Percentiles rank a stretch among this genome's conserved stretches.
These are phyloP conservation scores for Epichloe amarillans DNA, from an alignment of 2,329 filamentous ascomycete species.

Conservation along the genomic window DNA sequence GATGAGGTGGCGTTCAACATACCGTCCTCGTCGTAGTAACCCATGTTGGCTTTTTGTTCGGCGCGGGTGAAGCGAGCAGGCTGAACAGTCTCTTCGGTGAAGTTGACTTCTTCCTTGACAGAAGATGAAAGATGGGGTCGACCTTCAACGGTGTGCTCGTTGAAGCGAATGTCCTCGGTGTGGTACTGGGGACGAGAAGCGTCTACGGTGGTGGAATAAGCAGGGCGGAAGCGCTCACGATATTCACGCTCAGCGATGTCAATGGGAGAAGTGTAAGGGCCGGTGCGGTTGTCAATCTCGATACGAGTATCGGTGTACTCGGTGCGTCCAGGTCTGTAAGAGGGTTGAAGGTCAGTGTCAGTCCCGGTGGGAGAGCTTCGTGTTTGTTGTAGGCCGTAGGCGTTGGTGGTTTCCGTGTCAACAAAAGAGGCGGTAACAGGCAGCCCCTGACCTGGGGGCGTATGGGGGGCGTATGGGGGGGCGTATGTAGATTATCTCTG, in stretches of 20 bases:
- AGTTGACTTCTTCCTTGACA: slow-evolving; percentile 42
- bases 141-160: slow-evolving; percentile 27
- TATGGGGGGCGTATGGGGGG: neutral
- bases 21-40: slow-evolving; percentile 53
- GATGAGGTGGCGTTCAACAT: slow-evolving; percentile 15
- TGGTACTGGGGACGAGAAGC: slow-evolving; percentile 20
- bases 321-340: slow-evolving; percentile 21
- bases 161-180: slow-evolving; percentile 14
- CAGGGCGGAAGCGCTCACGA: slow-evolving; percentile 45
- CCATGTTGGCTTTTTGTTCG: slow-evolving; percentile 42
- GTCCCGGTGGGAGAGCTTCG: slow-evolving; percentile 8
- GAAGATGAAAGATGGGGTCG: slow-evolving; percentile 24
- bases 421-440: slow-evolving; percentile 8
- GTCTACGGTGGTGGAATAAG: slow-evolving; percentile 27
- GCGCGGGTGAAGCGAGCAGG: slow-evolving; percentile 29
- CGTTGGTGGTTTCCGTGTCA: slow-evolving; percentile 12
- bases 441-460: slow-evolving; percentile 11
- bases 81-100: slow-evolving; percentile 55
- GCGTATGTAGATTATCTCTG: slow-evolving; percentile 5
- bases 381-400: slow-evolving; percentile 12
- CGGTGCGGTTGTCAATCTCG: slow-evolving; percentile 45
- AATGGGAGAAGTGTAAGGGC: slow-evolving; percentile 37
- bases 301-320: slow-evolving; percentile 51
- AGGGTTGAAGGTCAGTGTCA: slow-evolving; percentile 6
- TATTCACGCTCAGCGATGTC: slow-evolving; percentile 55